These are phyloP conservation scores for Endoconidiophora laricicola DNA, from an alignment of 2,329 filamentous ascomycete species.

Conservation along the genomic window DNA sequence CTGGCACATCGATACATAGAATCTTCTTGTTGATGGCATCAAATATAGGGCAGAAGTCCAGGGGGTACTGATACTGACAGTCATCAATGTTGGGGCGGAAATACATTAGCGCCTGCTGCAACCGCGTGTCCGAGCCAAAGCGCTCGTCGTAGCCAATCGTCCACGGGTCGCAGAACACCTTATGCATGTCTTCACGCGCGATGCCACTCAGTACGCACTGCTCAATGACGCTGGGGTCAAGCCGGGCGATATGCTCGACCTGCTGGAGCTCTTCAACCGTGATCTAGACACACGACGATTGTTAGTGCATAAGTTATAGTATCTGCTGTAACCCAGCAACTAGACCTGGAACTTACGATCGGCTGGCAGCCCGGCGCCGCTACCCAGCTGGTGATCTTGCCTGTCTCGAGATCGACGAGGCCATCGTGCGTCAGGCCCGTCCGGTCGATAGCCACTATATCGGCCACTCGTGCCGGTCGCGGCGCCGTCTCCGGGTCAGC, in stretches of 20 bases:
- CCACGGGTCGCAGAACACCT: slow-evolving; percentile 93
- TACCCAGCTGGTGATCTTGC: slow-evolving; percentile 58
- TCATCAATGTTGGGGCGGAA: slow-evolving; percentile 74
- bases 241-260: slow-evolving; percentile 60
- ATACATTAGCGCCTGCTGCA: slow-evolving; percentile 93
- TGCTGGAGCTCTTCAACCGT: slow-evolving; percentile 78
- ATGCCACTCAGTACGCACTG: slow-evolving; percentile 76
- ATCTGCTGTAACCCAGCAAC: no score
- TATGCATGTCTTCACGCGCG: slow-evolving; percentile 70
- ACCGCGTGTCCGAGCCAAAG: slow-evolving; percentile 58
- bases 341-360: slow-evolving; percentile 35
- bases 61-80: slow-evolving; percentile 76
- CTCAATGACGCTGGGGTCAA: slow-evolving; percentile 75
- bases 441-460: slow-evolving; percentile 66
- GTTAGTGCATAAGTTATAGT: no score
- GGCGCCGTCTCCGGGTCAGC: slow-evolving; percentile 42
- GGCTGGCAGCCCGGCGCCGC: slow-evolving; percentile 63
- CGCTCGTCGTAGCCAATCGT: slow-evolving; percentile 90
- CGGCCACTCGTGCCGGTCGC: slow-evolving; percentile 55
- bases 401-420: slow-evolving; percentile 52
- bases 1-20: slow-evolving; percentile 69
- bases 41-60: slow-evolving; percentile 89
- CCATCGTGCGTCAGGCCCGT: slow-evolving; percentile 73
- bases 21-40: slow-evolving; percentile 65
- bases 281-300: slow-evolving; percentile 33